Percentiles rank a stretch among this genome's conserved stretches.
Conservation (phyloP, 225 moss, liverwort and hornwort genomes). For the Physcomitrellopsis africana region DNA sequence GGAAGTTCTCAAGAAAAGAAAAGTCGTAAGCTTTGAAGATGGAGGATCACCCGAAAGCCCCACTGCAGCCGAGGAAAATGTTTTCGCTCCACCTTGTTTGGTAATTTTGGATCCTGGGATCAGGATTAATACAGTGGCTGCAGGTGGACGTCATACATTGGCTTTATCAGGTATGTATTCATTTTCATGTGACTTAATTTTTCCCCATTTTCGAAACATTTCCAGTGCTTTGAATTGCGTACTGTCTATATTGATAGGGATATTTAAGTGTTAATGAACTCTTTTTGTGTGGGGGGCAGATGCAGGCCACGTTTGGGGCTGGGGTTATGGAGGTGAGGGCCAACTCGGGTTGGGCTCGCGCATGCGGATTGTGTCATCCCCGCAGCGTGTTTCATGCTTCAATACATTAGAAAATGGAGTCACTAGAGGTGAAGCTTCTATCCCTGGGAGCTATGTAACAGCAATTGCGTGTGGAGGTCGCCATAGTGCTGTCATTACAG, state of each 20-base stretch:
- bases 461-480: conserved; percentile 82
- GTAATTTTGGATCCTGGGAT: conserved; percentile 60
- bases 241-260: too few relatives aligned
- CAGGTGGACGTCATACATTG: conserved; percentile 82
- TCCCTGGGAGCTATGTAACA: conserved; percentile 50
- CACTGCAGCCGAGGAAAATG: conserved; percentile 41
- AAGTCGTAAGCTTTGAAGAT: conserved; percentile 36
- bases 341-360: conserved; percentile 81
- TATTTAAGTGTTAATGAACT: neutral
- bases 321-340: conserved; percentile 88
- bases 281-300: conserved; percentile 37
- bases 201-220: too few relatives aligned
- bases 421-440: conserved; percentile 16
- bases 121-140: conserved; percentile 60
- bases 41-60: conserved; percentile 35
- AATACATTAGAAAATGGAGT: conserved; percentile 22
- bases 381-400: conserved; percentile 54
- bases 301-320: conserved; percentile 76
- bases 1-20: conserved; percentile 46
- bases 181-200: neutral
- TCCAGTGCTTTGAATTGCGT: too few relatives aligned
- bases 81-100: conserved; percentile 56
- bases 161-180: conserved; percentile 62
- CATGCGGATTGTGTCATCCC: conserved; percentile 53
- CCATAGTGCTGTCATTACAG: conserved; percentile 79